Conservation (phyloP, 1,284 basidiomycete species). For the Heterobasidion irregulare region DNA sequence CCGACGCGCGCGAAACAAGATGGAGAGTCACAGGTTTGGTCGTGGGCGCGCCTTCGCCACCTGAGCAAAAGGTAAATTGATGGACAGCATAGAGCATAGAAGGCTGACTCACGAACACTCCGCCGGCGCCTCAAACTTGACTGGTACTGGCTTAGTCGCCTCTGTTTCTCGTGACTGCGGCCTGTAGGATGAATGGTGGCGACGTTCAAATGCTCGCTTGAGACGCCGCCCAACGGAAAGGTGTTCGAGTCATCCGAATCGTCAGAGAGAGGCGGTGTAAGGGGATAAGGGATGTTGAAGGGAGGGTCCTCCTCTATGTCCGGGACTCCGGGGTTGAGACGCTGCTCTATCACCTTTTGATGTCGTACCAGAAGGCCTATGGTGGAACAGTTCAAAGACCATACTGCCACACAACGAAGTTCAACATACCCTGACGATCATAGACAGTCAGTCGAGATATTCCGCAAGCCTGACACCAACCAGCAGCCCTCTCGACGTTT, state of each 20-base stretch:
- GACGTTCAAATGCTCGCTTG: slow-evolving; percentile 23
- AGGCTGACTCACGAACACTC: neutral
- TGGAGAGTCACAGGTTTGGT: slow-evolving; percentile 21
- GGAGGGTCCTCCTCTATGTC: neutral
- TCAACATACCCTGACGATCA: slow-evolving; percentile 55
- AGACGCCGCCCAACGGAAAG: slow-evolving; percentile 37
- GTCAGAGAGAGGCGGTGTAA: slow-evolving; percentile 65
- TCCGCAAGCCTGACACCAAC: slow-evolving; percentile 53
- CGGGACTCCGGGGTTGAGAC: neutral
- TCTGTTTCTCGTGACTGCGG: neutral
- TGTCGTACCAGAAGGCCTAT: neutral
- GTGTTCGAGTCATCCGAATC: slow-evolving; percentile 51
- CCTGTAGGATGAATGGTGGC: slow-evolving; percentile 26
- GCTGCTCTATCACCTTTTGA: neutral
- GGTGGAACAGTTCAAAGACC: neutral
- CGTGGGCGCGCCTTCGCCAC: neutral
- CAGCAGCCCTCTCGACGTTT: slow-evolving; percentile 41
- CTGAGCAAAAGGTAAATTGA: neutral
- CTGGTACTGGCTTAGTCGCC: neutral
- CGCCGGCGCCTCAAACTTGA: neutral
- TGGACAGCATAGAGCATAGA: no score
- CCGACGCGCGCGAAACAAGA: slow-evolving; percentile 25
- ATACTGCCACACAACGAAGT: neutral
- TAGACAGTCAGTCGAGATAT: slow-evolving; percentile 59
- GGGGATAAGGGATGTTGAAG: neutral